Conservation (phyloP, 1,284 basidiomycete genomes). For the Malassezia pachydermatis region DNA sequence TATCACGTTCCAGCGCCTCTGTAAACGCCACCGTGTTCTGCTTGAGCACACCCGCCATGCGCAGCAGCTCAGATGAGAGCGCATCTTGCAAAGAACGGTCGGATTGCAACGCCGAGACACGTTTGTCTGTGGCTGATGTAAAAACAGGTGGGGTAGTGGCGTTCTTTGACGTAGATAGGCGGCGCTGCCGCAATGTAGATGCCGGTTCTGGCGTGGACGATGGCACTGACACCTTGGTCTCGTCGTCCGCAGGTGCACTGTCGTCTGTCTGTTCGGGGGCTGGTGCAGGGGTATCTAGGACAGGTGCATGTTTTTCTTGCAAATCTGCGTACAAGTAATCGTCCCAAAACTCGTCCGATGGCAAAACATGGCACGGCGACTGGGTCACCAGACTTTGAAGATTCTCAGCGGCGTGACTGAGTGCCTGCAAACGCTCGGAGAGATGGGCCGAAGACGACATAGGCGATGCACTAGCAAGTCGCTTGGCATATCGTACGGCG, state of each 20-base stretch:
- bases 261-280: not conserved
- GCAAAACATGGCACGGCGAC: not conserved
- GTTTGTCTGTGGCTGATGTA: not conserved
- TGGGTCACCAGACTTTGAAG: not conserved
- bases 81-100: slow-evolving; percentile 38
- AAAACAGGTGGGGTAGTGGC: not conserved
- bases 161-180: not conserved
- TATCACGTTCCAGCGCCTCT: slow-evolving; percentile 42
- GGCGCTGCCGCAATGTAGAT: slow-evolving; percentile 1
- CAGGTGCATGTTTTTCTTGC: not conserved
- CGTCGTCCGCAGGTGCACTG: not conserved
- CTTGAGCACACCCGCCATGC: slow-evolving; percentile 42
- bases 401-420: not conserved
- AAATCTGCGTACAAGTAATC: slow-evolving; percentile 16
- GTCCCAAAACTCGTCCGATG: slow-evolving; percentile 12
- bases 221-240: not conserved
- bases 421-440: not conserved
- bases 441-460: not conserved
- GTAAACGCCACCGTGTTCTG: slow-evolving; percentile 39
- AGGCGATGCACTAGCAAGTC: not conserved
- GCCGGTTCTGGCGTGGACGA: not conserved
- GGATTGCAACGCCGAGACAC: slow-evolving; percentile 19
- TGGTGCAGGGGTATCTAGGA: not conserved
- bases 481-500: slow-evolving; percentile 5
- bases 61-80: slow-evolving; percentile 41